Conservation (phyloP, 805 yeast genomes). For the Komagataella mondaviorum region DNA sequence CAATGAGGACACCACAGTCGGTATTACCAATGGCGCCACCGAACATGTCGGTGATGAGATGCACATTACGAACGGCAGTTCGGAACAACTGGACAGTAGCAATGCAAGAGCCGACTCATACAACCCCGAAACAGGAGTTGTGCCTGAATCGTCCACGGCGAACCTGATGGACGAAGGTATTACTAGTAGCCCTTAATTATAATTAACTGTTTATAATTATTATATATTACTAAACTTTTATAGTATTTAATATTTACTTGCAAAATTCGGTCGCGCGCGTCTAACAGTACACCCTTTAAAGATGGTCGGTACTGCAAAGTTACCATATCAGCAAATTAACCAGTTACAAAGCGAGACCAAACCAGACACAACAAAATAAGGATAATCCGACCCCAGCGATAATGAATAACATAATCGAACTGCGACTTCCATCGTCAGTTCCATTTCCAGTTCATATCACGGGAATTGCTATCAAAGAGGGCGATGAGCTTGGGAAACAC, state of each 20-base stretch:
- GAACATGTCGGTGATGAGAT: not conserved
- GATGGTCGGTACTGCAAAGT: not conserved
- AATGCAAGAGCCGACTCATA: not conserved
- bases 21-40: not conserved
- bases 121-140: not conserved
- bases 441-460: slow-evolving; percentile 59
- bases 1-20: slow-evolving; percentile 1
- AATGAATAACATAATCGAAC: slow-evolving; percentile 25
- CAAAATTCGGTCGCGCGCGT: not conserved
- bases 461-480: slow-evolving; percentile 28
- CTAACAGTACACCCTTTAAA: not conserved
- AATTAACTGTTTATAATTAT: too few relatives aligned
- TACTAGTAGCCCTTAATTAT: not conserved
- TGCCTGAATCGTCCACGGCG: not conserved
- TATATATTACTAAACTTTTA: too few relatives aligned
- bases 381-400: not conserved
- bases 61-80: not conserved
- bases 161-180: not conserved
- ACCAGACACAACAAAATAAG: not conserved
- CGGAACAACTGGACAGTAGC: not conserved
- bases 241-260: not conserved
- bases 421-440: slow-evolving; percentile 45
- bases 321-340: not conserved
- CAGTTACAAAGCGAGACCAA: not conserved
- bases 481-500: slow-evolving; percentile 35